Evolutionary conservation across 2,329 filamentous ascomycete species (phyloP), one percentile per base, ranked within the genome.

Genomic region (Parascedosporium putredinis): DNA sequence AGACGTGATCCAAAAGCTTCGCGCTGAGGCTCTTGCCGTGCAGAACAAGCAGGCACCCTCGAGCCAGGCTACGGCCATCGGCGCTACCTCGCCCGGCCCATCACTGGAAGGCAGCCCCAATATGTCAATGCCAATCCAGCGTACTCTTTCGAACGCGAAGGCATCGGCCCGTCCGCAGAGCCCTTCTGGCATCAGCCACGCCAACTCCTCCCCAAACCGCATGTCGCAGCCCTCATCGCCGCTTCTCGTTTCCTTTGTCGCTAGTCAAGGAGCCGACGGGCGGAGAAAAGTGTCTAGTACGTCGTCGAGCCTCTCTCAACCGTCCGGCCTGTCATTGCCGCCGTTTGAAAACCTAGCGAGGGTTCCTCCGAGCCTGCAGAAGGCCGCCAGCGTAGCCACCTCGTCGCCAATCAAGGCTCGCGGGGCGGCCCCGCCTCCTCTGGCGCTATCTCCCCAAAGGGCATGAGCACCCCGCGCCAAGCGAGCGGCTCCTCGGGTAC

Each of bases 1-100:
- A 63, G 93, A 98, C 59, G 89, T 97, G 25, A 95, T 98, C 27
- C 90, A 97, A 59, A 97, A 97, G 64, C 73, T 98, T 51, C 83
- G 90, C 9, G 88, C 90, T 20, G 90, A 97, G 65, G 90, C 93
- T 3, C 76, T 96, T 69, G 89, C 79, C 2, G 67, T 73, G 2
- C 79, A 83, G 56, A 78, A 65, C 59, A 82, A 83, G 59, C 67
- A 69, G 29, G 38, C 16, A 14, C 63, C 69, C 4, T 62, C 65
- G 3, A 76, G 71, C 51, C 70, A 74, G 1, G 68, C 70, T 47
- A 66, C 66, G 7, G 55, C 63, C 31, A 65, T 61, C 29, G 69
- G 58, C 46, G 60, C 69, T 40, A 67, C 70, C 3, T 86, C 84
- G 2, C 80, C 86, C 1, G 80, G 76, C 1, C 79, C 84, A 5